Evolutionary conservation across 2,329 filamentous ascomycete species (phyloP).

Genomic region (Phyllachora maydis): DNA sequence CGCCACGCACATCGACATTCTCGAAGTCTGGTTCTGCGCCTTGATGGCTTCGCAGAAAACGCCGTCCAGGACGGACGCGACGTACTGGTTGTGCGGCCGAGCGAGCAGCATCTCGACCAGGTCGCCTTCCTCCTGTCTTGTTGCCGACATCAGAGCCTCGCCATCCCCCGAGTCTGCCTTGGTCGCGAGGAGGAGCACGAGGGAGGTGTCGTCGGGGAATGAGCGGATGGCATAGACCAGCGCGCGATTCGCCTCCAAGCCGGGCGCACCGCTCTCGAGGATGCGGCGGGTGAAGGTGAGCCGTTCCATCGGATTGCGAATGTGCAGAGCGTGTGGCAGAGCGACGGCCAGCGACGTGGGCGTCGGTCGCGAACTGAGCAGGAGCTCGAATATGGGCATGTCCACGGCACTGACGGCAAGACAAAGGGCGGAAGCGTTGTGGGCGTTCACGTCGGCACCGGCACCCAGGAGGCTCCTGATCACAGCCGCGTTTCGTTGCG

Average conservation of each 20-base stretch:
- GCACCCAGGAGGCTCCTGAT: slow-evolving; percentile 24
- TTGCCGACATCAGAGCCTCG: slow-evolving; percentile 22
- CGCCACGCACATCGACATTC: slow-evolving; percentile 20
- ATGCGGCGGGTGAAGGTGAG: slow-evolving; percentile 26
- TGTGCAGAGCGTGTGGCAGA: slow-evolving; percentile 29
- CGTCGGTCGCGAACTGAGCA: slow-evolving; percentile 20
- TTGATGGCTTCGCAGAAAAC: slow-evolving; percentile 21
- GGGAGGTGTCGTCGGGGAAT: slow-evolving; percentile 23
- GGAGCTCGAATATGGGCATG: slow-evolving; percentile 21
- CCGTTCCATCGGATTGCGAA: slow-evolving; percentile 27
- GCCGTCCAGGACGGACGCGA: slow-evolving; percentile 15
- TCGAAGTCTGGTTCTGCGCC: slow-evolving; percentile 15
- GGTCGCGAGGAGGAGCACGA: slow-evolving; percentile 21
- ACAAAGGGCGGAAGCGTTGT: slow-evolving; percentile 27
- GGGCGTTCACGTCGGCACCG: slow-evolving; percentile 32
- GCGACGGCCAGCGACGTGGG: slow-evolving; percentile 23
- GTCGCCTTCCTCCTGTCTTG: slow-evolving; percentile 22
- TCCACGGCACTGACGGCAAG: slow-evolving; percentile 25
- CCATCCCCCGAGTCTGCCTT: slow-evolving; percentile 29
- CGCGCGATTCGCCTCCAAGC: slow-evolving; percentile 26
- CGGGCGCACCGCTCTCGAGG: slow-evolving; percentile 24
- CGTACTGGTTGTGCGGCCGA: slow-evolving; percentile 13
- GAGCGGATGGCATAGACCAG: slow-evolving; percentile 26
- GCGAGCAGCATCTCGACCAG: slow-evolving; percentile 23
- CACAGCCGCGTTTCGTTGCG: slow-evolving; percentile 18